Evolutionary conservation across 768 basidiomycete species (phyloP).

Genomic region (Auriscalpium orientale): DNA sequence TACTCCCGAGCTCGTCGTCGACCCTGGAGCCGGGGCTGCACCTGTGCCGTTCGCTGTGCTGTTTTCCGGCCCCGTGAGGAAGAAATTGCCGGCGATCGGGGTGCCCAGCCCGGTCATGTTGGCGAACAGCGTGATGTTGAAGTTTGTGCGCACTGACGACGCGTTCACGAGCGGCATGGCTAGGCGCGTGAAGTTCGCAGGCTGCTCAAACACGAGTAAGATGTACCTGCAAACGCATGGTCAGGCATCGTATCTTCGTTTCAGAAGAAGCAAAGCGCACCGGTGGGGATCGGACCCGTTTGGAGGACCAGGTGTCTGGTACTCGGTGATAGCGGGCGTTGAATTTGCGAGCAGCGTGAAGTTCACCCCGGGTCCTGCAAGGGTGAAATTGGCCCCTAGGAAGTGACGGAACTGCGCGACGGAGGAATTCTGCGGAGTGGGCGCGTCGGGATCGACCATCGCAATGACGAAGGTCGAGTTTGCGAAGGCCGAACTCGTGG

Average conservation of each 20-base stretch:
- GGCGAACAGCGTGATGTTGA: background rate
- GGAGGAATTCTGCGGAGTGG: background rate
- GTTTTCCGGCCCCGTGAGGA: background rate
- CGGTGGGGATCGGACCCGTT: background rate
- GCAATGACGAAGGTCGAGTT: background rate
- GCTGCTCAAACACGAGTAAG: background rate
- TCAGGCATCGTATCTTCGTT: too few relatives aligned
- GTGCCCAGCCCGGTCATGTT: background rate
- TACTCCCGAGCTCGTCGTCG: too few relatives aligned
- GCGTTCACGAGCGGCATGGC: background rate
- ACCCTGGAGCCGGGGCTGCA: too few relatives aligned
- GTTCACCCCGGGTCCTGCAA: background rate
- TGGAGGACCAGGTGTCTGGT: background rate
- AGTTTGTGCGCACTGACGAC: background rate
- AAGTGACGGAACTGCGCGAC: background rate
- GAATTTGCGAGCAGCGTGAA: background rate
- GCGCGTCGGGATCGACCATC: slow-evolving; percentile 3
- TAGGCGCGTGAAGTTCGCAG: background rate
- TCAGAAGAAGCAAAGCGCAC: background rate
- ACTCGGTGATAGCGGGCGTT: background rate
- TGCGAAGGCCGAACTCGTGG: background rate
- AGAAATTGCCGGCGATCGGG: background rate
- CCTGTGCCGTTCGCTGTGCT: too few relatives aligned
- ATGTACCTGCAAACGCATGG: background rate
- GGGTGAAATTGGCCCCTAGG: background rate